phyloP scores from a whole-genome alignment of 768 basidiomycete species.

The Crepidotus variabilis region DNA sequence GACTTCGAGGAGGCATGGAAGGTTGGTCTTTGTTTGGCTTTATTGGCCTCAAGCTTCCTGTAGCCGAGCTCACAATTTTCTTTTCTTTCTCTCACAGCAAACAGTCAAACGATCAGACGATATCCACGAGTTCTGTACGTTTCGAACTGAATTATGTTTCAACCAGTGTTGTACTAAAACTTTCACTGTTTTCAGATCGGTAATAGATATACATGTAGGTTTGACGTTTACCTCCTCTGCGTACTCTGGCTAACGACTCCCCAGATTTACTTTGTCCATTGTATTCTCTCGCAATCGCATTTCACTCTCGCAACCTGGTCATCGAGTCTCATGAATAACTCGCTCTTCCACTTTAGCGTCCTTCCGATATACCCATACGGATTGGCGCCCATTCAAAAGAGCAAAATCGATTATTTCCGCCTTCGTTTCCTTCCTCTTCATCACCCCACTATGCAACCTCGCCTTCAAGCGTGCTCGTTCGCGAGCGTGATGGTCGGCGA shows the following conservation, averaged over 20 bases:
- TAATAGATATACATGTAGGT: constrained; percentile 22
- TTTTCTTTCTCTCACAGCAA: constrained; percentile 59
- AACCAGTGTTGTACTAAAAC: constrained; percentile 11
- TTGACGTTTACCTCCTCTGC: not conserved
- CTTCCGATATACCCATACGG: constrained; percentile 54
- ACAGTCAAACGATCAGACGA: constrained; percentile 95
- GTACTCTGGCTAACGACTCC: not conserved
- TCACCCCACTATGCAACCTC: constrained; percentile 38
- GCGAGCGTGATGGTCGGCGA: constrained; percentile 14
- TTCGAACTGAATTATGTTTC: not conserved
- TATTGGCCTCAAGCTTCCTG: constrained; percentile 35
- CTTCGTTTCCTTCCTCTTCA: constrained; percentile 25
- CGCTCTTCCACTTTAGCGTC: constrained; percentile 87
- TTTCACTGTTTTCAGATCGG: constrained; percentile 28
- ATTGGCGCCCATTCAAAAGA: constrained; percentile 82
- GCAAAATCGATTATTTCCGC: constrained; percentile 48
- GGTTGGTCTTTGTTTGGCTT: constrained; percentile 63
- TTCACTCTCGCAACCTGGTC: constrained; percentile 7
- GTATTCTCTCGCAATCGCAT: not conserved
- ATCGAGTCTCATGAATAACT: constrained; percentile 10
- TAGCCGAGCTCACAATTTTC: constrained; percentile 11
- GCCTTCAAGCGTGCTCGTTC: constrained; percentile 19
- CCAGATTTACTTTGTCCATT: not conserved
- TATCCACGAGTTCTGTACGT: constrained; percentile 94
- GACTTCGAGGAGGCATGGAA: constrained; percentile 99